Base-by-base conservation (phyloP, 202 grass and related monocot genomes). In the Setaria italica region DNA sequence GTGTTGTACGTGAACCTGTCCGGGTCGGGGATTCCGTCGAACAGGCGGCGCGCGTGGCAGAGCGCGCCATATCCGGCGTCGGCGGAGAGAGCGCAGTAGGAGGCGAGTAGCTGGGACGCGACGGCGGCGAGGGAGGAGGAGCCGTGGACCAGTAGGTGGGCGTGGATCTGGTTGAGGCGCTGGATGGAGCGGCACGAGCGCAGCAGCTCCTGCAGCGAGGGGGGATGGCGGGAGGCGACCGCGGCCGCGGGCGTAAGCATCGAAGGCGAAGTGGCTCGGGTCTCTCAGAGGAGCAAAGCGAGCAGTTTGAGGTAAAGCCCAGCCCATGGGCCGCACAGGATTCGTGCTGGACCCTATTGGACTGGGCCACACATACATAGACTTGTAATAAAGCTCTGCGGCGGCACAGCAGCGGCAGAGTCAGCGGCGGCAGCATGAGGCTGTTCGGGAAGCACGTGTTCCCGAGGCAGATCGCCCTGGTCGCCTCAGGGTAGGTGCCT, bases 361-460 rank as follows among this genome's bases (percentile, higher is more conserved):
- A 37, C 35, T 37, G 35, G 35, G 35, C 35, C 35, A 37, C 4
- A 37, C 35, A 37, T 37, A 37, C 35, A 37, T 3, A 25, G 35
- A 37, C 35, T 37, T 37, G 3, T 37, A 37, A 37, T 37, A 37
- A 37, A 37, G 35, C 35, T 37, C 35, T 37, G 4, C 35, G 35
- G 35, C 35, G 35, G 4, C 35, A 41, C 39, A 41, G 39, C 39
- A 41, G 39, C 39, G 39, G 5, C 39, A 41, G 39, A 4, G 49
- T 14, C 1, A 50, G 2, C 11, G 3, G 67, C 13, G 67, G 49
- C 7, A 77, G 78, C 34, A 93, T 95, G 89, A 92, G 84, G 84
- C 53, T 90, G 60, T 77, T 93, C 17, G 92, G 91, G 2, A 98
- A 88, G 74, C 80, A 95, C 87, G 75, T 95, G 49, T 88, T 78